Conservation (phyloP, 176 grass and related monocot species). For the Puya raimondii region DNA sequence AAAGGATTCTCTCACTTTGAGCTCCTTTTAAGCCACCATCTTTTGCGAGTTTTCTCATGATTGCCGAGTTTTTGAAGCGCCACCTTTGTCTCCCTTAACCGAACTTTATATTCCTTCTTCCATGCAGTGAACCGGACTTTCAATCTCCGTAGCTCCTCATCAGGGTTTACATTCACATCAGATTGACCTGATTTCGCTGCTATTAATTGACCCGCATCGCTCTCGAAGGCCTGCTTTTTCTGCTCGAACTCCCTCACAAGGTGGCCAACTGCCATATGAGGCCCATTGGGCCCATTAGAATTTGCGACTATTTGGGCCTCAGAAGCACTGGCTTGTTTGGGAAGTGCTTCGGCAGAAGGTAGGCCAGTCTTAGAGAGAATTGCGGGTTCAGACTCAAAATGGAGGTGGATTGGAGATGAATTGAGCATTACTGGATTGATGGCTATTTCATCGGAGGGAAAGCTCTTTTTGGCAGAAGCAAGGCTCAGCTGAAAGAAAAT, state of each 20-base stretch:
- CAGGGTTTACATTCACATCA: constrained; percentile 43
- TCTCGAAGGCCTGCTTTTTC: constrained; percentile 48
- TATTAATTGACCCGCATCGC: constrained; percentile 43
- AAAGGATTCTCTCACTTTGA: constrained; percentile 28
- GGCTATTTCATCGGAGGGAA: constrained; percentile 34
- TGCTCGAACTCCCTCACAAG: constrained; percentile 69
- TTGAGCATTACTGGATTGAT: constrained; percentile 18
- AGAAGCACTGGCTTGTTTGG: constrained; percentile 17
- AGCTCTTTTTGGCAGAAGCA: constrained; percentile 71
- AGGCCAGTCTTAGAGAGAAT: constrained; percentile 42
- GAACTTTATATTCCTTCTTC: constrained; percentile 89
- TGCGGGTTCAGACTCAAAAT: constrained; percentile 57
- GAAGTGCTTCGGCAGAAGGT: constrained; percentile 27
- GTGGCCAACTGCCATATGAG: constrained; percentile 33
- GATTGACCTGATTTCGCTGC: constrained; percentile 34
- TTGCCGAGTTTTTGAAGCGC: constrained; percentile 42
- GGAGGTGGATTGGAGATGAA: constrained; percentile 25
- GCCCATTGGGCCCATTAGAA: constrained; percentile 34
- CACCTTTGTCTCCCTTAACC: constrained; percentile 75
- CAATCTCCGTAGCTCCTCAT: constrained; percentile 69
- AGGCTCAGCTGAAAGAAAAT: constrained; percentile 48
- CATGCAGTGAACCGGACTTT: constrained; percentile 71
- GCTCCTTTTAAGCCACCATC: constrained; percentile 78
- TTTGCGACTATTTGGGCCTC: constrained; percentile 28
- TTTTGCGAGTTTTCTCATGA: constrained; percentile 55